A percentile compares a stretch with the other conserved stretches of the same genome.
Evolutionary conservation across 345 rosid genomes (phyloP).

Genomic region (Clarkia xantiana): DNA sequence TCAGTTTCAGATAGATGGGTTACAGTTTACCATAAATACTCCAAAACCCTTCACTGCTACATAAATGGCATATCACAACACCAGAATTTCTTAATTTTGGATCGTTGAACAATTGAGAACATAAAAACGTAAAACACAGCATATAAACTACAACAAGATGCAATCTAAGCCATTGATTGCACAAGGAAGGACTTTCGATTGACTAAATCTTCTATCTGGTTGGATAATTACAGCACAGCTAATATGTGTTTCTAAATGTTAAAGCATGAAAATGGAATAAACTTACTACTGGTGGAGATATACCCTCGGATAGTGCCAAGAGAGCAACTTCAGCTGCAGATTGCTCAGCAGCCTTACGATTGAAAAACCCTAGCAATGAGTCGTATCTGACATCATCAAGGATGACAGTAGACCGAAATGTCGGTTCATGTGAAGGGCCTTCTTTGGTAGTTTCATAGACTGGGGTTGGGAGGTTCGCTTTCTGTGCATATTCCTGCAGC

Average conservation of each 20-base stretch:
- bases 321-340: constrained; percentile 96
- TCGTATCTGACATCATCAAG: constrained; percentile 51
- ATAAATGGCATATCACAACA: too few relatives aligned
- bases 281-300: constrained; percentile 73
- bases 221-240: not conserved
- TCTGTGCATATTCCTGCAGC: constrained; percentile 78
- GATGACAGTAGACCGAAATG: constrained; percentile 53
- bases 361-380: constrained; percentile 72
- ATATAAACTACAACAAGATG: too few relatives aligned
- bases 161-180: too few relatives aligned
- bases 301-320: constrained; percentile 42
- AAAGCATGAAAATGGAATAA: not conserved
- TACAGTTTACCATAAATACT: too few relatives aligned
- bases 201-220: not conserved
- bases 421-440: constrained; percentile 84
- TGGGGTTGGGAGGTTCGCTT: constrained; percentile 54
- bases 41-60: too few relatives aligned
- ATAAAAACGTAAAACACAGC: too few relatives aligned
- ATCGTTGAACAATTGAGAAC: too few relatives aligned
- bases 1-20: too few relatives aligned
- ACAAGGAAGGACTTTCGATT: too few relatives aligned
- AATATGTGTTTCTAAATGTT: not conserved
- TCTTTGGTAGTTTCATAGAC: constrained; percentile 65
- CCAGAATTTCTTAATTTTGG: too few relatives aligned
- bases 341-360: constrained; percentile 93